Percentiles rank a stretch among this genome's conserved stretches.
These are phyloP conservation scores for Hura crepitans DNA, from an alignment of 441 rosid genomes.

Conservation along the genomic window DNA sequence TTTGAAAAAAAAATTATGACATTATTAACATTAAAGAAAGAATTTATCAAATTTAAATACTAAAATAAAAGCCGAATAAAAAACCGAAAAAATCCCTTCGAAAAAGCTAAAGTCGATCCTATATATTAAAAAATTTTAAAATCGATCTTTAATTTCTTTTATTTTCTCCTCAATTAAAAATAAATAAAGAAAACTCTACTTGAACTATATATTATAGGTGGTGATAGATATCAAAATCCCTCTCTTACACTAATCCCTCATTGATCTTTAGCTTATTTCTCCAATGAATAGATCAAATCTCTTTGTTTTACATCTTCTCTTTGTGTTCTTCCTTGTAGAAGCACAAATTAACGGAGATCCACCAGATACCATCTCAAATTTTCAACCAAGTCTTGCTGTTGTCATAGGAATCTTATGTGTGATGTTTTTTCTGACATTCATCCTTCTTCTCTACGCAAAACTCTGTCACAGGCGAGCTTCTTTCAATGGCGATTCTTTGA, in stretches of 20 bases:
- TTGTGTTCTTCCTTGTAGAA: slow-evolving; percentile 25
- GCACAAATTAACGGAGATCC: slow-evolving; percentile 39
- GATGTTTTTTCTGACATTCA: slow-evolving; percentile 54
- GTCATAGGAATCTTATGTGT: slow-evolving; percentile 63
- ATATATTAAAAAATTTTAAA: too few relatives aligned
- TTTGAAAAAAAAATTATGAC: neutral
- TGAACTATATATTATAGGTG: neutral
- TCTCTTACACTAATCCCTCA: neutral
- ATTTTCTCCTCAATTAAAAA: too few relatives aligned
- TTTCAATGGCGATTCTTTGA: slow-evolving; percentile 7
- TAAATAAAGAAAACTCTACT: slow-evolving; percentile 9
- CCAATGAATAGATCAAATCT: slow-evolving; percentile 35
- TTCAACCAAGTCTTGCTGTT: slow-evolving; percentile 69
- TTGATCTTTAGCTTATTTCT: neutral
- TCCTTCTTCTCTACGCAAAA: slow-evolving; percentile 59
- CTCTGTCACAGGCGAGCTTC: slow-evolving; percentile 46
- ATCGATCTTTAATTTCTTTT: too few relatives aligned
- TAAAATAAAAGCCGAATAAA: slow-evolving; percentile 1
- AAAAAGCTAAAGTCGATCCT: too few relatives aligned
- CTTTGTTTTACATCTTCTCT: slow-evolving; percentile 3
- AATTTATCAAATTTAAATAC: slow-evolving; percentile 12
- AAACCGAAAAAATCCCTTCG: neutral
- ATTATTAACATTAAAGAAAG: too few relatives aligned
- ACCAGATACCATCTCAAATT: slow-evolving; percentile 33
- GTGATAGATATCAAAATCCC: neutral